phyloP scores from a whole-genome alignment of 768 basidiomycete species.

The Rhodotorula kratochvilovae region DNA sequence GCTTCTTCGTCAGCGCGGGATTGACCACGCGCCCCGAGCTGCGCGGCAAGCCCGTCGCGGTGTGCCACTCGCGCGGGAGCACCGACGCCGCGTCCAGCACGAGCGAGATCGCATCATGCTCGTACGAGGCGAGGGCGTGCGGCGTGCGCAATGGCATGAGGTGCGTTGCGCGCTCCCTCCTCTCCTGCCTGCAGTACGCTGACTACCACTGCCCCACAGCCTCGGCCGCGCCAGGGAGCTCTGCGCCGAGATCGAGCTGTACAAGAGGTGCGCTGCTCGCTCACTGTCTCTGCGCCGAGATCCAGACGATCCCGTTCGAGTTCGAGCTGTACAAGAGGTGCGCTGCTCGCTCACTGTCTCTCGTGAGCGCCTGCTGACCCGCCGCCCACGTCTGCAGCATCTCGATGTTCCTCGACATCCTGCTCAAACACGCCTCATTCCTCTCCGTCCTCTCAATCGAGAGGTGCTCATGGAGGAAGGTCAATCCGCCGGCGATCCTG shows the following conservation, averaged over 20 bases:
- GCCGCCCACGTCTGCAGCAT: slow-evolving; percentile 48
- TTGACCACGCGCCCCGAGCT: slow-evolving; percentile 67
- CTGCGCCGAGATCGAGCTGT: no score
- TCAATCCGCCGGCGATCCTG: no score
- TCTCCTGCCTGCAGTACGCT: no score
- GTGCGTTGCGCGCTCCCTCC: no score
- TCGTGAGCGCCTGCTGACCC: neutral
- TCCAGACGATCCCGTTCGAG: slow-evolving; percentile 84
- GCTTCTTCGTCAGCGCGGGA: slow-evolving; percentile 93
- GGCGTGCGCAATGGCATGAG: slow-evolving; percentile 95
- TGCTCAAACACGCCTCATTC: slow-evolving; percentile 80
- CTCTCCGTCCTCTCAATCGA: no score
- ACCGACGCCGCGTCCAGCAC: slow-evolving; percentile 63
- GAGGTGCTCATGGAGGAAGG: no score
- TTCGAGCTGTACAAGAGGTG: slow-evolving; percentile 63
- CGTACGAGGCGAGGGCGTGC: slow-evolving; percentile 83
- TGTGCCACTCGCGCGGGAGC: slow-evolving; percentile 81
- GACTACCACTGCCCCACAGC: no score
- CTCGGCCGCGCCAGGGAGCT: slow-evolving; percentile 72
- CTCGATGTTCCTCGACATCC: slow-evolving; percentile 86
- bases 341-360: slow-evolving; percentile 35
- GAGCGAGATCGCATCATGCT: slow-evolving; percentile 89
- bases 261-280: no score
- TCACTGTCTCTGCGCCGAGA: no score
- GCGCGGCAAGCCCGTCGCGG: slow-evolving; percentile 81